phyloP scores from a whole-genome alignment of 345 rosid genomes.

The Boechera retrofracta region DNA sequence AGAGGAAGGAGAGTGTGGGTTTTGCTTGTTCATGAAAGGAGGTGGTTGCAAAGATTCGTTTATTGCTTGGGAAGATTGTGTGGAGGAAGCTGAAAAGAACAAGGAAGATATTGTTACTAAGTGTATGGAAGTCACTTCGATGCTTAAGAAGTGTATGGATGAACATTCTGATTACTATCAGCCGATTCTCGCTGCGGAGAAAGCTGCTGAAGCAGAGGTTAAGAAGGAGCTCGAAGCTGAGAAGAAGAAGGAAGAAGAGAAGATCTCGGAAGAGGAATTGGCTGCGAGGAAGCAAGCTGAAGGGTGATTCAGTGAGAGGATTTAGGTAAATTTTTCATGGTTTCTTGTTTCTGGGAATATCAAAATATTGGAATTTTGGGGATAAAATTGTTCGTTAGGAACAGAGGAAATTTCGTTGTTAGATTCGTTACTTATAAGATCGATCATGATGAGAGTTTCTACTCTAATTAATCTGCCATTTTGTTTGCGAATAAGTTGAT shows the following conservation, averaged over 20 bases:
- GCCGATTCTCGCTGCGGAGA: slow-evolving; percentile 80
- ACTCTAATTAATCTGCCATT: background rate
- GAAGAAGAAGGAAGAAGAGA: slow-evolving; percentile 26
- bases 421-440: slow-evolving; percentile 11
- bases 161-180: slow-evolving; percentile 77
- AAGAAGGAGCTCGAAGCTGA: slow-evolving; percentile 54
- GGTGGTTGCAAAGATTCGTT: slow-evolving; percentile 87
- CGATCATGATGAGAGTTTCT: slow-evolving; percentile 31
- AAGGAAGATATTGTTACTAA: slow-evolving; percentile 71
- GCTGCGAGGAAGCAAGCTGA: slow-evolving; percentile 34
- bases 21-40: slow-evolving; percentile 89
- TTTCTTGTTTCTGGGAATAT: slow-evolving; percentile 13
- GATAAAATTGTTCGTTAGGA: background rate
- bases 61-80: slow-evolving; percentile 77
- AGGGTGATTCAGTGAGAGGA: background rate
- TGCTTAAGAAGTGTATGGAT: slow-evolving; percentile 79
- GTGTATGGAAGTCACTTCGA: slow-evolving; percentile 64
- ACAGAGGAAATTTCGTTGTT: slow-evolving; percentile 12
- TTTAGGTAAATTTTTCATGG: slow-evolving; percentile 23
- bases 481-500: slow-evolving; percentile 31
- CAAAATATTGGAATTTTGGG: slow-evolving; percentile 17
- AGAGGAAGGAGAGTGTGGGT: slow-evolving; percentile 83
- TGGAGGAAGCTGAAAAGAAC: slow-evolving; percentile 69
- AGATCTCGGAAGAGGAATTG: slow-evolving; percentile 32
- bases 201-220: slow-evolving; percentile 66